These are phyloP conservation scores for Hortiboletus flavorubellus DNA, from an alignment of 768 basidiomycete genomes.

Conservation along the genomic window DNA sequence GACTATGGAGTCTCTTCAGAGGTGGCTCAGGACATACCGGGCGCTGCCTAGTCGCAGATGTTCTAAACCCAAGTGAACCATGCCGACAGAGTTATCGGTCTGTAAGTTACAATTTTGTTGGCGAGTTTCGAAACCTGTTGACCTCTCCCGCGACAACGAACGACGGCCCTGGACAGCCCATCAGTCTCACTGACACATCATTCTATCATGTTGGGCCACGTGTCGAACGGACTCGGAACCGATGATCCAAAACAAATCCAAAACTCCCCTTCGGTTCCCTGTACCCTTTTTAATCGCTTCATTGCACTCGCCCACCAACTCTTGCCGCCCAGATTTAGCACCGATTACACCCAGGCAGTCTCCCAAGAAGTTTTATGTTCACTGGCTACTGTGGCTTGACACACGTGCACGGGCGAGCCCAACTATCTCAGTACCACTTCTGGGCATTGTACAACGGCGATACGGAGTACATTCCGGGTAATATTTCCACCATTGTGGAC, in stretches of 20 bases:
- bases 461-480: slow-evolving; percentile 33
- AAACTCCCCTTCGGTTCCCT: slow-evolving; percentile 35
- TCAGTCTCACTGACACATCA: slow-evolving; percentile 25
- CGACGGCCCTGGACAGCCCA: neutral
- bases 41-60: neutral
- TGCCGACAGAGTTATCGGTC: neutral
- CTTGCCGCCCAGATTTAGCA: slow-evolving; percentile 42
- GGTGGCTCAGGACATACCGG: too few species aligned
- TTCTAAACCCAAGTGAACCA: neutral
- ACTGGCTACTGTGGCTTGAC: slow-evolving; percentile 47
- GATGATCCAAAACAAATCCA: slow-evolving; percentile 33
- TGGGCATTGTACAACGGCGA: slow-evolving; percentile 47
- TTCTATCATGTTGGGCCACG: slow-evolving; percentile 36
- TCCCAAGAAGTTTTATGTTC: slow-evolving; percentile 32
- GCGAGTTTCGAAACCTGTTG: neutral
- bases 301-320: slow-evolving; percentile 11
- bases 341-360: slow-evolving; percentile 39
- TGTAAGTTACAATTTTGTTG: neutral
- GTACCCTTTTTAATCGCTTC: slow-evolving; percentile 43
- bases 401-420: slow-evolving; percentile 52
- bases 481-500: slow-evolving; percentile 57
- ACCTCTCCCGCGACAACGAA: neutral
- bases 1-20: neutral
- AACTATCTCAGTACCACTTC: slow-evolving; percentile 51
- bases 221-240: slow-evolving; percentile 35